Evolutionary conservation across 2,329 filamentous ascomycete genomes (phyloP).

Genomic region (Taxawa tesnikishii): DNA sequence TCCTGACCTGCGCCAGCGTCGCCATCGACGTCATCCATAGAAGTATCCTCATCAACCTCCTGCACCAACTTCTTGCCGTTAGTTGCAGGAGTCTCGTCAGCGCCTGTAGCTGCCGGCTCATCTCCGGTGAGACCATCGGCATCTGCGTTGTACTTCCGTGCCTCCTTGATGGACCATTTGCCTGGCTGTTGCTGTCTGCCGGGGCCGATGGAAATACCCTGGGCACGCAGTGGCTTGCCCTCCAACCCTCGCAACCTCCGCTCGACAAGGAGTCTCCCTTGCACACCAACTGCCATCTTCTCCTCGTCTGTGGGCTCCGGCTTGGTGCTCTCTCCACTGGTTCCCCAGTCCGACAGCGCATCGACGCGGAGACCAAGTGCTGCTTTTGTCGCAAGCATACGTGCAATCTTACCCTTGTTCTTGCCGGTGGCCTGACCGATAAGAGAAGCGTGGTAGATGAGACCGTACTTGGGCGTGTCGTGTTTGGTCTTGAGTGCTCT

Average conservation of each 20-base stretch:
- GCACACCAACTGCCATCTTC: conserved; percentile 66
- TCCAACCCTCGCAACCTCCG: conserved; percentile 67
- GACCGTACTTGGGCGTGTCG: conserved; percentile 95
- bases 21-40: conserved; percentile 5
- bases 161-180: conserved; percentile 88
- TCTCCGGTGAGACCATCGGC: conserved; percentile 72
- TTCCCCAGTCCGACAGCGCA: conserved; percentile 66
- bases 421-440: conserved; percentile 94
- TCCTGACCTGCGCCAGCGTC: conserved; percentile 5
- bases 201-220: conserved; percentile 62
- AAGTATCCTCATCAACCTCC: conserved; percentile 25
- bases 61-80: conserved; percentile 40
- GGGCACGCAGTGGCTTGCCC: conserved; percentile 74
- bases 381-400: conserved; percentile 88
- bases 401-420: conserved; percentile 99
- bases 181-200: conserved; percentile 54
- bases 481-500: conserved; percentile 98
- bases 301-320: conserved; percentile 70
- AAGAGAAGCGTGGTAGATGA: conserved; percentile 83
- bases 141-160: conserved; percentile 86
- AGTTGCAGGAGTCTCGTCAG: conserved; percentile 19
- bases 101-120: conserved; percentile 41
- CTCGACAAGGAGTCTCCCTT: conserved; percentile 61
- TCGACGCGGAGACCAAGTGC: conserved; percentile 89
- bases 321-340: conserved; percentile 51